Base-by-base conservation (phyloP, 2,329 filamentous ascomycete species). In the Endocalyx cinctus region DNA sequence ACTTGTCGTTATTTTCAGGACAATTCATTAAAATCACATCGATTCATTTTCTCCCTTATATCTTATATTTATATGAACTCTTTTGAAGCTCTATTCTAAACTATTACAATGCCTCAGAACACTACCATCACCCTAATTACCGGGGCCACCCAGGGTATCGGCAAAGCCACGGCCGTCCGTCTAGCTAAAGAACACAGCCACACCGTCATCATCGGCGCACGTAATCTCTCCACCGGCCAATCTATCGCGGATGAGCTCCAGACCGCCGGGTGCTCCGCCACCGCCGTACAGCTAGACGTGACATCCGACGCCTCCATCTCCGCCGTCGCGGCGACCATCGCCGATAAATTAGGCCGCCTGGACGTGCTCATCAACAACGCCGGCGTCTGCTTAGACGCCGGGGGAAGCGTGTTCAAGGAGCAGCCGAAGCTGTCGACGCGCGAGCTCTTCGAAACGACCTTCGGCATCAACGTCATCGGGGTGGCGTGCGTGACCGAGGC, bases 321-420 rank as follows among this genome's bases (percentile, higher is more conserved):
- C 1, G 41, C 43, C 0, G 54, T 58, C 0, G 29, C 49, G n/a
- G 16, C 35, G 2, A 27, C 33, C 11, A 51, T 62, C 11, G 22
- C 39, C 0, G 23, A 39, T 1, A 35, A 33, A 0, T 47, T 45
- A 29, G 55, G 55, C n/a, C 41, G 45, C 6, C 51, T 63, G 3
- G 58, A 62, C 31, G 52, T 59, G 6, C 56, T 63, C 3, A 28
- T 60, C 44, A 59, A 63, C 43, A 63, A 62, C 19, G 59, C 59
- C 4, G 57, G 40, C 6, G 43, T 59, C 11, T 35, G 54, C 16
- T 31, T 58, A 11, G 57, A 62, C 27, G 14, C 11, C 7, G 16
- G 35, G 2, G n/a, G n/a, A n/a, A n/a, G n/a, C n/a, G n/a, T n/a
- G n/a, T n/a, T n/a, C n/a, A n/a, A n/a, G n/a, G 25, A 46, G 10